These are phyloP conservation scores for Phytophthora cactorum DNA, from an alignment of 352 stramenopile species.

Conservation along the genomic window DNA sequence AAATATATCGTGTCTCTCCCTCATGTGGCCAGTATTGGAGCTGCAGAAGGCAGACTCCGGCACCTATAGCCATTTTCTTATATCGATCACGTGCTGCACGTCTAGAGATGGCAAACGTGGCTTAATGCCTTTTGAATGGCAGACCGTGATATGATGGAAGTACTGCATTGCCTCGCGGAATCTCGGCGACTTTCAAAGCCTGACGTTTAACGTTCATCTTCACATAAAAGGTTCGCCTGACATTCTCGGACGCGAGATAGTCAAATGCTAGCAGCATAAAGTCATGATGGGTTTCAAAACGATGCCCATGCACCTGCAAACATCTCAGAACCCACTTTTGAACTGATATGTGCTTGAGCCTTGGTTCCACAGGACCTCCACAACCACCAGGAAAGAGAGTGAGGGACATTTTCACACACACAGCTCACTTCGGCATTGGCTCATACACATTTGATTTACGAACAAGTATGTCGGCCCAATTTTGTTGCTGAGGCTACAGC, in stretches of 20 bases:
- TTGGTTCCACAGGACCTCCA: too few relatives aligned
- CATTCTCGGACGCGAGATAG: conserved; percentile 18
- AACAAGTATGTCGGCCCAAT: conserved; percentile 3
- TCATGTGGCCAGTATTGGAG: conserved; percentile 24
- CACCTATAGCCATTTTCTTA: conserved; percentile 23
- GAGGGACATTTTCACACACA: neutral
- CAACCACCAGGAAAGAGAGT: neutral
- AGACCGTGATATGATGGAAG: conserved; percentile 6
- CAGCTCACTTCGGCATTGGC: neutral
- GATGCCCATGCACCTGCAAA: conserved; percentile 15
- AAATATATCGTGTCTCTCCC: conserved; percentile 31
- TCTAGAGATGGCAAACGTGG: neutral
- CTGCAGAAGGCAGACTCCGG: conserved; percentile 25
- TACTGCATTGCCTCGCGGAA: conserved; percentile 23
- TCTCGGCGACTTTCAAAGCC: conserved; percentile 10
- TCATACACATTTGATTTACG: neutral
- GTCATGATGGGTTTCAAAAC: conserved; percentile 31
- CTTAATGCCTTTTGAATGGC: neutral
- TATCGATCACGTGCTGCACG: conserved; percentile 19
- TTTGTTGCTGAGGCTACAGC: neutral
- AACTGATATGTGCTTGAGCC: too few relatives aligned
- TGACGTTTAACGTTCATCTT: conserved; percentile 23
- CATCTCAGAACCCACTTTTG: too few relatives aligned
- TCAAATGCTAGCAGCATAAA: conserved; percentile 39
- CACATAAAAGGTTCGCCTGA: conserved; percentile 23